Percentiles rank a stretch among this genome's conserved stretches.
These are phyloP conservation scores for Exophiala sideris DNA, from an alignment of 2,329 filamentous ascomycete species.

Conservation along the genomic window DNA sequence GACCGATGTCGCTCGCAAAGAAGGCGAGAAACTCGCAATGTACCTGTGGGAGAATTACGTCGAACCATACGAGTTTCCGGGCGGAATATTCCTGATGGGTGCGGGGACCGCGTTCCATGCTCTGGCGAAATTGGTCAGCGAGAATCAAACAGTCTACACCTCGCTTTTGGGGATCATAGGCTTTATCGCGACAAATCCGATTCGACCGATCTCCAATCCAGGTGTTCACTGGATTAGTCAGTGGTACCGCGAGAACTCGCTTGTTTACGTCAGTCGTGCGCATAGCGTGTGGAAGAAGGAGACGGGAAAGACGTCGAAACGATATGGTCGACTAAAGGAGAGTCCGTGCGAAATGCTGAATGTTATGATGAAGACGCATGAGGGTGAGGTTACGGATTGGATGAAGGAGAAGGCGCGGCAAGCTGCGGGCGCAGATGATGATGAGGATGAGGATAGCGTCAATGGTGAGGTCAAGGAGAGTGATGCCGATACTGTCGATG, in stretches of 20 bases:
- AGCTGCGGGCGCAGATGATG: constrained; percentile 28
- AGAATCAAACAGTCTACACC: constrained; percentile 68
- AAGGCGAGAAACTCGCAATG: constrained; percentile 65
- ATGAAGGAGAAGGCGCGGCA: constrained; percentile 39
- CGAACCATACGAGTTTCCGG: constrained; percentile 49
- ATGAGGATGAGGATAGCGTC: constrained; percentile 27
- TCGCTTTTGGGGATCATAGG: constrained; percentile 71
- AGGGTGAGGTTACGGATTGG: constrained; percentile 47
- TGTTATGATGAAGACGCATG: constrained; percentile 56
- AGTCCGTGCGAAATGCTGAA: constrained; percentile 46
- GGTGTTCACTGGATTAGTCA: constrained; percentile 64
- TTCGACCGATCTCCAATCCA: constrained; percentile 75
- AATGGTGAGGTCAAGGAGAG: constrained; percentile 2
- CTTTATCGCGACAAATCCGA: constrained; percentile 71
- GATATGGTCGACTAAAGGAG: constrained; percentile 53
- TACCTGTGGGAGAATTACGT: constrained; percentile 99
- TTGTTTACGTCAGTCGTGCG: constrained; percentile 70
- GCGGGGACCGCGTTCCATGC: constrained; percentile 86
- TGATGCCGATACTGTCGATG: constrained; percentile 24
- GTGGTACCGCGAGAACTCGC: constrained; percentile 83
- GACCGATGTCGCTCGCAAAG: constrained; percentile 37
- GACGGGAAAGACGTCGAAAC: constrained; percentile 52
- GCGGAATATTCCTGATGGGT: constrained; percentile 79
- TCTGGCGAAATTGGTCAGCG: constrained; percentile 74
- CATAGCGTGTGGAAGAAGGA: constrained; percentile 75